phyloP scores from a whole-genome alignment of 2,329 filamentous ascomycete species.

The Cladosporium sp. region DNA sequence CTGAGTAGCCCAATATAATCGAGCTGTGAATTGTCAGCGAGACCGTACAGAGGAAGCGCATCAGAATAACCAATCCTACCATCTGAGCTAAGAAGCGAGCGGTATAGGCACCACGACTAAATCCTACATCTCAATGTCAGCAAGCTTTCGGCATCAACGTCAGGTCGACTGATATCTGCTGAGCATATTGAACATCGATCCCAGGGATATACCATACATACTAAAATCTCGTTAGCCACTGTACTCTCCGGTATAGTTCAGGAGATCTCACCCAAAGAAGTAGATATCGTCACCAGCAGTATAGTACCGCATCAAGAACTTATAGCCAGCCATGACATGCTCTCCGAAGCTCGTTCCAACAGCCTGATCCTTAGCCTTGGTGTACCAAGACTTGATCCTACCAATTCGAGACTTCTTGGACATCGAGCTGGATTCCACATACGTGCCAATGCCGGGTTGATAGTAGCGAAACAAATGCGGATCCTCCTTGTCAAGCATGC shows the following conservation, averaged over 20 bases:
- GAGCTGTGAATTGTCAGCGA: slow-evolving; percentile 53
- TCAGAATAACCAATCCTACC: not conserved
- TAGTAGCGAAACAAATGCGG: slow-evolving; percentile 61
- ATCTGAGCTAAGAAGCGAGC: slow-evolving; percentile 56
- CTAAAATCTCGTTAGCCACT: not conserved
- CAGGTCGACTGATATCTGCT: no score
- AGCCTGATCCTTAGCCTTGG: slow-evolving; percentile 73
- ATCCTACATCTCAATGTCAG: slow-evolving; percentile 16
- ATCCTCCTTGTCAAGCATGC: slow-evolving; percentile 63
- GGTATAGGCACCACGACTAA: slow-evolving; percentile 33
- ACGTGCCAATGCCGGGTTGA: slow-evolving; percentile 69
- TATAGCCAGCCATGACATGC: slow-evolving; percentile 79
- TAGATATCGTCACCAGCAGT: slow-evolving; percentile 29
- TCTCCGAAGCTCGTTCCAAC: slow-evolving; percentile 76
- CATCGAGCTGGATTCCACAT: slow-evolving; percentile 59
- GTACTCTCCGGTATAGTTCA: not conserved
- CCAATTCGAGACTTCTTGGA: slow-evolving; percentile 53
- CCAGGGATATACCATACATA: not conserved
- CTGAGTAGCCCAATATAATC: slow-evolving; percentile 76
- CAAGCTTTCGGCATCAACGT: not conserved
- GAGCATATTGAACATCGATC: no score
- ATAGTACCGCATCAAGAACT: slow-evolving; percentile 38
- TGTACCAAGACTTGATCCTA: slow-evolving; percentile 62
- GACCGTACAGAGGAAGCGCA: not conserved
- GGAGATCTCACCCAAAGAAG: slow-evolving; percentile 24